Evolutionary conservation across 2,329 filamentous ascomycete genomes (phyloP), one percentile per base, ranked within the genome.

Genomic region (Epichloe bromicola): DNA sequence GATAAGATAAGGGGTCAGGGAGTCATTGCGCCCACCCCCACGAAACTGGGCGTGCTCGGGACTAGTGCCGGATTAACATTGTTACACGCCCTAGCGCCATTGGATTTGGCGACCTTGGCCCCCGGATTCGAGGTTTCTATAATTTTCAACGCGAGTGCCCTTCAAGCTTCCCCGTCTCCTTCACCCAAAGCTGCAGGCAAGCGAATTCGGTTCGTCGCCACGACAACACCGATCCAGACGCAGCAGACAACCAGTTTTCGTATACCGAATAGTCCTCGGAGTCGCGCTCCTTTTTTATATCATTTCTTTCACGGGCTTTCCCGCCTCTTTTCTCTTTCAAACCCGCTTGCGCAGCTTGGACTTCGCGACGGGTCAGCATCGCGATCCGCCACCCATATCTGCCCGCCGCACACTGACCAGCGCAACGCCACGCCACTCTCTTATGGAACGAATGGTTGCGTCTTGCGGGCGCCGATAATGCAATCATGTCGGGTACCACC

Each of bases 401-500:
- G 39, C 33, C 47, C 40, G 51, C 51, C 43, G 48, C 51, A 54
- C 43, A 49, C 51, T 48, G 34, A 52, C 41, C 55, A 55, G 50
- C 58, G 55, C 54, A 52, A 54, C 56, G 49, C 45, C 53, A 46
- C 53, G 48, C 51, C 57, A 55, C 51, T 59, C 54, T 59, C 65
- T 64, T 49, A 69, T 70, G 67, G 67, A 60, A 66, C 56, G 54
- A 54, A 58, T 54, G 53, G 51, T 59, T 57, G 64, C 62, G 59
- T 65, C 63, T 60, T 55, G 58, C 59, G 57, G 62, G 65, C 62
- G 68, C 67, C 61, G 57, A 71, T 74, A 69, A 70, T 70, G 75
- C 70, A 71, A 70, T 63, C 66, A 83, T 83, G 80, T 76, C 79
- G 69, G 72, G 70, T 55, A 74, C 70, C 59, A 74, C 72, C 59